A percentile compares a stretch with the other conserved stretches of the same genome.
These are phyloP conservation scores for Cryptosporidium baileyi DNA, from an alignment of 169 alveolate species.

Conservation along the genomic window DNA sequence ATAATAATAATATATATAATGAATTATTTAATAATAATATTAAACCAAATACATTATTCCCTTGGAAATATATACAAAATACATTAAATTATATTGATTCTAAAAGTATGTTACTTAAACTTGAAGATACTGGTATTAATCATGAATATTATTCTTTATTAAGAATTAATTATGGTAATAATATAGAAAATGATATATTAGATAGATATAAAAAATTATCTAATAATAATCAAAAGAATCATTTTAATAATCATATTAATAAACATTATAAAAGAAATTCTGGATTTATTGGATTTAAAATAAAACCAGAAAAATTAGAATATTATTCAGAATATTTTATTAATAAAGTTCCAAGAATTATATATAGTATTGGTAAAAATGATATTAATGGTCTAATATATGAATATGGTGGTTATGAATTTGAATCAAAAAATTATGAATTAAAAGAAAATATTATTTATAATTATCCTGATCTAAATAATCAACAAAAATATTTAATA, in stretches of 20 bases:
- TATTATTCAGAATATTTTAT: not conserved
- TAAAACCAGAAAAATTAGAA: slow-evolving; percentile 1
- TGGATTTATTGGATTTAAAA: slow-evolving; percentile 24
- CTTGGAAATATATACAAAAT: slow-evolving; percentile 57
- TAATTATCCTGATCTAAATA: not conserved
- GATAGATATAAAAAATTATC: not conserved
- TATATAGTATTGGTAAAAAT: slow-evolving; percentile 12
- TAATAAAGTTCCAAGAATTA: slow-evolving; percentile 29
- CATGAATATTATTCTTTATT: slow-evolving; percentile 15
- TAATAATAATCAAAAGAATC: not conserved
- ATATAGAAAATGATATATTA: not conserved
- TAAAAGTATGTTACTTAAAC: not conserved
- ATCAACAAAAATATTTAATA: no score
- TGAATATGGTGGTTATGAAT: slow-evolving; percentile 53
- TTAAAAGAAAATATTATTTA: not conserved
- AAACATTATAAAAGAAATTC: not conserved
- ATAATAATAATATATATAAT: not conserved
- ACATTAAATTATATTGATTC: slow-evolving; percentile 35
- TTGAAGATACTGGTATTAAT: not conserved
- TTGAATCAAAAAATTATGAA: not conserved
- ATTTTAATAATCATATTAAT: not conserved
- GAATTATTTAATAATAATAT: not conserved
- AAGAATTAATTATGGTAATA: slow-evolving; percentile 49
- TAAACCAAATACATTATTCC: slow-evolving; percentile 57
- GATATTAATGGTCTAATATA: slow-evolving; percentile 7